Percentiles rank a stretch among this genome's conserved stretches.
These are phyloP conservation scores for Rhodotorula sp. DNA, from an alignment of 1,284 basidiomycete species.

Conservation along the genomic window DNA sequence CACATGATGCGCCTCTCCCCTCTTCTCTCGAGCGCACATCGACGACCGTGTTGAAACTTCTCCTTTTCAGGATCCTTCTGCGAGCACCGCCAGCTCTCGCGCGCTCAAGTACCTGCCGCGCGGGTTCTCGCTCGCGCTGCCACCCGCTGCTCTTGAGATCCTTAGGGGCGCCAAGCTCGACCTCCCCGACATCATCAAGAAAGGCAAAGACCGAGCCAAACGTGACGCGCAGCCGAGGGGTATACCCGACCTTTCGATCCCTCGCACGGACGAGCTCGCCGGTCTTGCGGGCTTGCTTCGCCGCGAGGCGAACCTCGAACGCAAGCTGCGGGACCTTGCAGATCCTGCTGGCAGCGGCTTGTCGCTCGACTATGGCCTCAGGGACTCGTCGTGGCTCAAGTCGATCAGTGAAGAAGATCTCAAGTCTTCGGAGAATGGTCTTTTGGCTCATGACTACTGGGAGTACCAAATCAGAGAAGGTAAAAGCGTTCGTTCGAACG, in stretches of 20 bases:
- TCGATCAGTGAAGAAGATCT: neutral
- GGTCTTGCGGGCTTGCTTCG: slow-evolving; percentile 8
- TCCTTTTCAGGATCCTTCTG: slow-evolving; percentile 4
- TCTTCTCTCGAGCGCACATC: slow-evolving; percentile 2
- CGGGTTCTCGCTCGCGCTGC: slow-evolving; percentile 15
- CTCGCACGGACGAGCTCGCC: slow-evolving; percentile 1
- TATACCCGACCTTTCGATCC: neutral
- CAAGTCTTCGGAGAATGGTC: neutral
- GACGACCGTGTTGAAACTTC: neutral
- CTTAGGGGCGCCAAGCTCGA: neutral
- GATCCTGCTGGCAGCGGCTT: neutral
- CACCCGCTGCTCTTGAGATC: neutral
- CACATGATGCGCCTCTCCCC: neutral
- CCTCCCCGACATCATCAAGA: neutral
- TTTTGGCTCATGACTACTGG: slow-evolving; percentile 9
- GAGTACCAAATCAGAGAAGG: slow-evolving; percentile 1
- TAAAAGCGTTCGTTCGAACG: too few species aligned
- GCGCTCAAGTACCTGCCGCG: slow-evolving; percentile 21
- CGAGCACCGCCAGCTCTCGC: slow-evolving; percentile 5
- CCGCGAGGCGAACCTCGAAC: neutral
- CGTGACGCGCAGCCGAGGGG: neutral
- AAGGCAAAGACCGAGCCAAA: neutral
- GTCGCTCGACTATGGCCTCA: slow-evolving; percentile 12
- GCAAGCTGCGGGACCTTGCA: too few species aligned
- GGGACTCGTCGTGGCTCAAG: neutral